A percentile compares a stretch with the other conserved stretches of the same genome.
These are phyloP conservation scores for Globisporangium emineosum DNA, from an alignment of 352 stramenopile species.

Conservation along the genomic window DNA sequence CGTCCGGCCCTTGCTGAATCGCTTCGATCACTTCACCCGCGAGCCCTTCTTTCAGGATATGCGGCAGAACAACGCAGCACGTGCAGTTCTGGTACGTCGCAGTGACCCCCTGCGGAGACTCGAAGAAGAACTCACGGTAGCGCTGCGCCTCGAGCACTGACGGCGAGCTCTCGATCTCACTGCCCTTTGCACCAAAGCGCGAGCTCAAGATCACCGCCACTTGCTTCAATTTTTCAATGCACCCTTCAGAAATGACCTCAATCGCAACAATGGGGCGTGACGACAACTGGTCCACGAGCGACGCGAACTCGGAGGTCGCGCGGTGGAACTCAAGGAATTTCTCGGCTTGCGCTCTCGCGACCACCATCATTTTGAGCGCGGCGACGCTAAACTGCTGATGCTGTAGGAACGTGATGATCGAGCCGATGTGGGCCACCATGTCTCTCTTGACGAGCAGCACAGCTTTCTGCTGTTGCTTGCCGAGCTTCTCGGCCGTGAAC, in stretches of 20 bases:
- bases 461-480: slow-evolving; percentile 65
- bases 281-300: slow-evolving; percentile 36
- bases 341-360: slow-evolving; percentile 44
- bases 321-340: slow-evolving; percentile 52
- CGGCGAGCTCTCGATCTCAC: slow-evolving; percentile 47
- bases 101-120: slow-evolving; percentile 48
- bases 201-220: slow-evolving; percentile 39
- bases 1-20: slow-evolving; percentile 65
- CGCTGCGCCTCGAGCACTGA: slow-evolving; percentile 57
- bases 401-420: slow-evolving; percentile 52
- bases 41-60: slow-evolving; percentile 87
- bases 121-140: slow-evolving; percentile 60
- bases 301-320: slow-evolving; percentile 28
- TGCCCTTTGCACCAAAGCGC: slow-evolving; percentile 38
- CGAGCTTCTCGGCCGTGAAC: slow-evolving; percentile 68
- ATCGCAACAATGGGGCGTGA: slow-evolving; percentile 52
- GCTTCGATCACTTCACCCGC: slow-evolving; percentile 80
- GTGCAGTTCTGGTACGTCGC: slow-evolving; percentile 88
- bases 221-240: slow-evolving; percentile 60
- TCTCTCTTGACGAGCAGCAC: slow-evolving; percentile 59
- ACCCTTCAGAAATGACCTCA: slow-evolving; percentile 73
- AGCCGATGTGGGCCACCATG: slow-evolving; percentile 49
- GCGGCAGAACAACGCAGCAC: slow-evolving; percentile 91
- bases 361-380: slow-evolving; percentile 76
- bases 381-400: slow-evolving; percentile 69